Evolutionary conservation across 192 early-diverging fungal species (phyloP).

Genomic region (Podila minutissima): DNA sequence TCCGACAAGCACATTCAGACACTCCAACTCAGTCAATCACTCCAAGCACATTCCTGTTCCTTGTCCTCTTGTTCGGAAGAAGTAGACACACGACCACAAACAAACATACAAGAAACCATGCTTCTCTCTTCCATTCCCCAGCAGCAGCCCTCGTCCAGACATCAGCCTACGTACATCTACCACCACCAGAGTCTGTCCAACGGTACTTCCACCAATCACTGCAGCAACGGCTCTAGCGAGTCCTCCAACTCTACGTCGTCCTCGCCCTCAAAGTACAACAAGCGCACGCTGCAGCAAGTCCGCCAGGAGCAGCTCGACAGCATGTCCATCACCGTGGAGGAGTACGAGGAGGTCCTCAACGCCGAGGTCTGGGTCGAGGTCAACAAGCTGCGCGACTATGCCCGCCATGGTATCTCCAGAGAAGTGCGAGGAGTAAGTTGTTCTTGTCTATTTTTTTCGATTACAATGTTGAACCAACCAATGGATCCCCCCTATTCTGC

Average conservation of each 20-base stretch:
- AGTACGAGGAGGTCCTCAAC: conserved; percentile 80
- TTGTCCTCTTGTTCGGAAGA: too few species aligned
- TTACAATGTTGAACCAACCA: conserved; percentile 7
- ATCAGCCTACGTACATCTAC: conserved; percentile 30
- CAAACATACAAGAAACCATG: conserved; percentile 30
- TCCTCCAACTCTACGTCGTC: conserved; percentile 22
- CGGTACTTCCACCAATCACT: conserved; percentile 35
- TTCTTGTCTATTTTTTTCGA: conserved; percentile 1
- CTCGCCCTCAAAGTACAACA: conserved; percentile 45
- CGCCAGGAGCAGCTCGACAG: conserved; percentile 45
- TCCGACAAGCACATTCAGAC: conserved; percentile 1
- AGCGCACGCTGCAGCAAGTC: conserved; percentile 42
- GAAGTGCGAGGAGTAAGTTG: conserved; percentile 73
- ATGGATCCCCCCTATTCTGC: background rate
- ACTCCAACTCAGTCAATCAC: background rate
- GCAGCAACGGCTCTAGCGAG: conserved; percentile 11
- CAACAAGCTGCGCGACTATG: conserved; percentile 77
- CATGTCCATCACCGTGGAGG: conserved; percentile 64
- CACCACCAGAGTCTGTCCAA: conserved; percentile 33
- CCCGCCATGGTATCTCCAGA: conserved; percentile 84
- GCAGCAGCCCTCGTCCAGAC: conserved; percentile 33
- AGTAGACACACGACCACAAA: background rate
- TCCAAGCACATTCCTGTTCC: too few species aligned
- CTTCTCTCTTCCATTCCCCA: conserved; percentile 51
- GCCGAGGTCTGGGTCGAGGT: conserved; percentile 87